Conservation (phyloP, 257 asterid genomes). For the Thymus mandschuricus region DNA sequence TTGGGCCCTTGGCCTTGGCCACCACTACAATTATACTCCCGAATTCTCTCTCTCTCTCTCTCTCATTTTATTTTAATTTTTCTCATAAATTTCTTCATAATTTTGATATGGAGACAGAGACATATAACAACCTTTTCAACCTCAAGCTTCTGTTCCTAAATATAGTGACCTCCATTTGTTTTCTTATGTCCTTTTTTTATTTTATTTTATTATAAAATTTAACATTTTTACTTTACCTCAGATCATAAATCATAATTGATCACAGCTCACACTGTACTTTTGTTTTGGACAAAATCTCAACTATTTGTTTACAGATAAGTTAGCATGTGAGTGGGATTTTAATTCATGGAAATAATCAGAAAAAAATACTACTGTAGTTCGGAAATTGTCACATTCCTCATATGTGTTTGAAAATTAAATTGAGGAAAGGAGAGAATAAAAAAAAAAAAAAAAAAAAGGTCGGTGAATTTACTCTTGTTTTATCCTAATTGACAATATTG, state of each 20-base stretch:
- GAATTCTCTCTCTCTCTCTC: not conserved
- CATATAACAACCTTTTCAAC: conserved; percentile 9
- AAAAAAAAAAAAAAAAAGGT: too few relatives aligned
- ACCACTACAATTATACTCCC: conserved; percentile 7
- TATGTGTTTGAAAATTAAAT: too few relatives aligned
- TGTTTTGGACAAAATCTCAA: not conserved
- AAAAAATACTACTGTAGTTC: not conserved
- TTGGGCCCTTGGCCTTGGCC: not conserved
- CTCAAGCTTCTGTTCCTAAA: conserved; percentile 8
- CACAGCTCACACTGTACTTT: not conserved
- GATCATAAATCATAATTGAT: not conserved
- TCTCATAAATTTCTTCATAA: not conserved
- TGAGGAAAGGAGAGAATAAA: too few relatives aligned
- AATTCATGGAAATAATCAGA: not conserved
- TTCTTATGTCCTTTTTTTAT: not conserved
- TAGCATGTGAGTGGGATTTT: too few relatives aligned
- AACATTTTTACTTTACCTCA: not conserved
- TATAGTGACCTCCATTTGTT: not conserved
- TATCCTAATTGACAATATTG: too few relatives aligned
- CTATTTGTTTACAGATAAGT: not conserved
- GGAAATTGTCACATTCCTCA: not conserved
- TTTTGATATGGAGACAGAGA: conserved; percentile 3
- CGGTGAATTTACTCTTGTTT: too few relatives aligned
- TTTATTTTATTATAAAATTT: too few relatives aligned
- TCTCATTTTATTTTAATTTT: too few relatives aligned